These are phyloP conservation scores for Vinca major DNA, from an alignment of 305 asterid genomes.

Conservation along the genomic window DNA sequence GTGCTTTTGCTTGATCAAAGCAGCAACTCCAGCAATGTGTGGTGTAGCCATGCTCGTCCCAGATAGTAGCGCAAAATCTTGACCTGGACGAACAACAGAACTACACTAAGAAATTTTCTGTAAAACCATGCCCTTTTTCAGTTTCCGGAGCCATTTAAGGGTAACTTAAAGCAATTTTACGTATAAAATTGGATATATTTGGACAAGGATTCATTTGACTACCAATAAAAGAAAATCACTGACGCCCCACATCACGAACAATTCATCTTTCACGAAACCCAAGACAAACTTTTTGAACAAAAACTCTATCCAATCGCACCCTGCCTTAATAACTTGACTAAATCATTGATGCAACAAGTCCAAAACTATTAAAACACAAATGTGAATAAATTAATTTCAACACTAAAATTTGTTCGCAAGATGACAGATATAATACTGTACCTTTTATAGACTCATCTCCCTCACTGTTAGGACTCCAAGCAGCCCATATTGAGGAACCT, in stretches of 20 bases:
- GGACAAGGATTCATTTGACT: too few relatives aligned
- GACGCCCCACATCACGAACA: too few relatives aligned
- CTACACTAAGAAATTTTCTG: constrained; percentile 1
- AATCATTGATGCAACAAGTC: not conserved
- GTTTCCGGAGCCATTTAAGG: not conserved
- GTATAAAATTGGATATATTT: not conserved
- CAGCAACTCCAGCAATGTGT: constrained; percentile 52
- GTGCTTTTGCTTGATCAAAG: constrained; percentile 50
- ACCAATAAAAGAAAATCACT: too few relatives aligned
- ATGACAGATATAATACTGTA: not conserved
- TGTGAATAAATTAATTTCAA: not conserved
- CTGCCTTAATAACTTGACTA: not conserved
- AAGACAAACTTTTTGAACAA: too few relatives aligned
- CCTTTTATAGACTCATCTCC: constrained; percentile 46
- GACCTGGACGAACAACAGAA: constrained; percentile 27
- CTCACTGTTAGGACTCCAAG: constrained; percentile 54
- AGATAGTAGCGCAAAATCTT: constrained; percentile 39
- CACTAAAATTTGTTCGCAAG: not conserved
- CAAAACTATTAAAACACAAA: not conserved
- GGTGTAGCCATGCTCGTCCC: constrained; percentile 71
- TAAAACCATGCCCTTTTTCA: not conserved
- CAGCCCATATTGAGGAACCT: constrained; percentile 65
- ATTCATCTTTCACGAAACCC: too few relatives aligned
- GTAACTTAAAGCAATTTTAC: not conserved
- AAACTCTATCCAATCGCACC: too few relatives aligned